A percentile compares a stretch with the other conserved stretches of the same genome.
Evolutionary conservation across 1,284 basidiomycete genomes (phyloP).

Genomic region (Peniophora sp.): DNA sequence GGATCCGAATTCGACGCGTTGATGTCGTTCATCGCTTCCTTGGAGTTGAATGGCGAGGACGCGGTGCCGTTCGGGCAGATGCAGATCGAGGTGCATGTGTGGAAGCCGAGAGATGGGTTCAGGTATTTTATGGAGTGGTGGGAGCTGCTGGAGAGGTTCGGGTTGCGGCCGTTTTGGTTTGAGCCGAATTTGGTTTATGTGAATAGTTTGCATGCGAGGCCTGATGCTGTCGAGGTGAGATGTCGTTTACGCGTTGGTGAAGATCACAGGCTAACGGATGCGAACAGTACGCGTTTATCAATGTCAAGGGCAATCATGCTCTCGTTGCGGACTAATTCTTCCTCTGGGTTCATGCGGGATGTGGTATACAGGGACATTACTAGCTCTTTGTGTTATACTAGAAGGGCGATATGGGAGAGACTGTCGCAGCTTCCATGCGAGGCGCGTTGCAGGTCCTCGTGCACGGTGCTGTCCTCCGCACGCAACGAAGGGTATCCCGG

Average conservation of each 20-base stretch:
- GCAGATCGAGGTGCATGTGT: constrained; percentile 35
- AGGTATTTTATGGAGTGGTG: constrained; percentile 35
- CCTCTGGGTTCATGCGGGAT: no score
- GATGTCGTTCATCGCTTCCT: constrained; percentile 22
- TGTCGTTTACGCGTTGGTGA: constrained; percentile 3
- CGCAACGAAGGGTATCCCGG: no score
- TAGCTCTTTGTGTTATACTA: no score
- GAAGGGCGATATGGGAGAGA: no score
- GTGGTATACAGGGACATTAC: no score
- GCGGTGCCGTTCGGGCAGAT: constrained; percentile 37
- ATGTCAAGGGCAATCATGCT: constrained; percentile 21
- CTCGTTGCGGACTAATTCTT: not conserved
- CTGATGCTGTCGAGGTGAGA: constrained; percentile 28
- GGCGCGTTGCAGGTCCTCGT: no score
- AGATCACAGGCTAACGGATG: not conserved
- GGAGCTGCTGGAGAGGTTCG: constrained; percentile 40
- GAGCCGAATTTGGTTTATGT: constrained; percentile 33
- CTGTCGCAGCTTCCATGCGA: no score
- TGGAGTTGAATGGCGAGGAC: constrained; percentile 8
- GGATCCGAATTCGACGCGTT: constrained; percentile 34
- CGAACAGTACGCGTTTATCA: constrained; percentile 32
- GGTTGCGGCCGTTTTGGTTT: constrained; percentile 42
- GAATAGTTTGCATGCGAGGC: constrained; percentile 23
- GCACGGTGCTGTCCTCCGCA: no score
- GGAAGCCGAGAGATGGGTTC: constrained; percentile 24